phyloP scores from a whole-genome alignment of 2,329 filamentous ascomycete species.

The Thermoascus crustaceus region DNA sequence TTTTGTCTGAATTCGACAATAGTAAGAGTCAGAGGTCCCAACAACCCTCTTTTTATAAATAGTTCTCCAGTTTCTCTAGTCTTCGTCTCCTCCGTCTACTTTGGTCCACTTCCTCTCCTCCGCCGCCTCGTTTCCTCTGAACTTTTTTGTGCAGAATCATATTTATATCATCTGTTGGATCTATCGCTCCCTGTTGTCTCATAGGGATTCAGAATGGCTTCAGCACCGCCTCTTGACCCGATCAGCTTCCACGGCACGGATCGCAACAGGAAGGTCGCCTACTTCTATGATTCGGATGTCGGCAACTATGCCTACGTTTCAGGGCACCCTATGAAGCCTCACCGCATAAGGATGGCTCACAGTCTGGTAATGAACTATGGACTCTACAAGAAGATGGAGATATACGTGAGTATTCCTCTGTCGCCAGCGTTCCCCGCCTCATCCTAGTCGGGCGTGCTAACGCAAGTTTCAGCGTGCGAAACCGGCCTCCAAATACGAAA shows the following conservation, averaged over 20 bases:
- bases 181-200: neutral
- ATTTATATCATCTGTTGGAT: neutral
- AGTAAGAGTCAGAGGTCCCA: neutral
- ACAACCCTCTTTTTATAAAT: neutral
- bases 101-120: no score
- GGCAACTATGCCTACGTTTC: slow-evolving; percentile 94
- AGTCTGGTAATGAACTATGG: slow-evolving; percentile 64
- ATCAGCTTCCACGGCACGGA: slow-evolving; percentile 43
- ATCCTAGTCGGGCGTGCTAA: slow-evolving; percentile 11
- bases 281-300: slow-evolving; percentile 98
- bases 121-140: neutral
- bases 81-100: neutral
- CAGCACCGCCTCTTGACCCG: slow-evolving; percentile 47
- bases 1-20: neutral
- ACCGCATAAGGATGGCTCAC: slow-evolving; percentile 59
- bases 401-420: slow-evolving; percentile 47
- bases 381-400: slow-evolving; percentile 66
- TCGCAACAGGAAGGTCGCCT: slow-evolving; percentile 76
- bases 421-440: neutral
- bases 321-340: slow-evolving; percentile 61
- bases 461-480: slow-evolving; percentile 58
- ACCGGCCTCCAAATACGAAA: slow-evolving; percentile 63
- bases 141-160: neutral
- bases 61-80: neutral
- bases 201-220: slow-evolving; percentile 37